phyloP scores from a whole-genome alignment of 768 basidiomycete genomes.

The Chlorophyllum brunneum region DNA sequence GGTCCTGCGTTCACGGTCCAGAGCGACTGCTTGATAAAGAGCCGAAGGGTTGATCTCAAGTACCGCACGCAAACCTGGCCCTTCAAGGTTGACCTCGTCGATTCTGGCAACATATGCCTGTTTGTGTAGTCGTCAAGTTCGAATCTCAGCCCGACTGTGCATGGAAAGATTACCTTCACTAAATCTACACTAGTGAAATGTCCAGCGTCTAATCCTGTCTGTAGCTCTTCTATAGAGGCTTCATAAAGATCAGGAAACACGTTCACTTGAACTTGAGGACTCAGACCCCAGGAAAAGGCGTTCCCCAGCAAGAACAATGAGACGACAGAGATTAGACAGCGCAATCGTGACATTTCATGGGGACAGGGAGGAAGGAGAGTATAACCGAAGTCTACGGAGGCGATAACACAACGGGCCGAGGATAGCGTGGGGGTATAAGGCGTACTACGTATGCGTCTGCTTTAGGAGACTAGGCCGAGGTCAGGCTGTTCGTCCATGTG shows the following conservation, averaged over 20 bases:
- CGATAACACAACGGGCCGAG: too few relatives aligned
- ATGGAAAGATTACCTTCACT: conserved; percentile 42
- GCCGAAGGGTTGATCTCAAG: conserved; percentile 55
- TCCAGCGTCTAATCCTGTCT: conserved; percentile 44
- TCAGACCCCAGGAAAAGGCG: not conserved
- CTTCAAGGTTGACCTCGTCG: conserved; percentile 61
- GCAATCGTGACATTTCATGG: not conserved
- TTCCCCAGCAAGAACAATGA: not conserved
- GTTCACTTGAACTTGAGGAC: not conserved
- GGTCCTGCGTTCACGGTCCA: conserved; percentile 41
- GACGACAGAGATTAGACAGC: not conserved
- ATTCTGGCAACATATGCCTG: conserved; percentile 67
- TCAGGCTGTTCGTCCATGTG: too few relatives aligned
- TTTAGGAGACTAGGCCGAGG: too few relatives aligned
- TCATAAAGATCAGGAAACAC: conserved; percentile 56
- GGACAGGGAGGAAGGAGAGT: too few relatives aligned
- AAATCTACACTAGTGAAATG: conserved; percentile 58
- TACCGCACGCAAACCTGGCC: conserved; percentile 53
- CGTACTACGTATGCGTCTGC: too few relatives aligned
- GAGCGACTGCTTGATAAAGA: conserved; percentile 43
- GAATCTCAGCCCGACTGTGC: not conserved
- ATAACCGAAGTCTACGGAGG: too few relatives aligned
- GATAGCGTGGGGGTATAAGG: too few relatives aligned
- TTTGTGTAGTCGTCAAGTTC: not conserved
- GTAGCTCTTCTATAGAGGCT: conserved; percentile 51